Conservation (phyloP, 2,329 filamentous ascomycete species). For the Lachnellula suecica region DNA sequence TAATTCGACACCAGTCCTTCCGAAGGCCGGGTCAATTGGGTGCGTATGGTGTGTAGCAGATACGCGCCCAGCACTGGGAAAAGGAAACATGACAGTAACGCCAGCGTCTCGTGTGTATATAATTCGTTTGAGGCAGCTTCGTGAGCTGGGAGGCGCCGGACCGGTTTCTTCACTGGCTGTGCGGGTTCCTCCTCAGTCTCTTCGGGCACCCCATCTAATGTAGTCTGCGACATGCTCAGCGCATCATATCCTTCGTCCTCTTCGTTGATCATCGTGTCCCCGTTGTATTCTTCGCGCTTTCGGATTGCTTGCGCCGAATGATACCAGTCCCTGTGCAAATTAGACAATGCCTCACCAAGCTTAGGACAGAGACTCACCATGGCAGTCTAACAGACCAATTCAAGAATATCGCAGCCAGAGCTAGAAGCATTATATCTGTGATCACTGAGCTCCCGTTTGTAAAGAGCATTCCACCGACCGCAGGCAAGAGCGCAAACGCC, state of each 20-base stretch:
- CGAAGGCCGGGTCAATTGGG: constrained; percentile 77
- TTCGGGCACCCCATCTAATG: constrained; percentile 29
- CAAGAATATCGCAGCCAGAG: constrained; percentile 78
- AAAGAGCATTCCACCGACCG: constrained; percentile 81
- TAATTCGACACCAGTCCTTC: constrained; percentile 89
- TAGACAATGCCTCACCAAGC: constrained; percentile 4
- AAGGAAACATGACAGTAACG: constrained; percentile 75
- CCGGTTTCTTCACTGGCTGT: constrained; percentile 16
- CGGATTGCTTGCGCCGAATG: constrained; percentile 65
- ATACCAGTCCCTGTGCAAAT: constrained; percentile 65
- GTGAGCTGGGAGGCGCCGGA: constrained; percentile 21
- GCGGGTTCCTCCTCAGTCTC: constrained; percentile 24
- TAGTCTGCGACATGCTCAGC: constrained; percentile 25
- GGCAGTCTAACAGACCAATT: constrained; percentile 91
- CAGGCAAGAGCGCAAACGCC: constrained; percentile 80
- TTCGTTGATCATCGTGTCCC: constrained; percentile 36
- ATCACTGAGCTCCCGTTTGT: constrained; percentile 79
- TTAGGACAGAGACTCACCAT: constrained; percentile 59
- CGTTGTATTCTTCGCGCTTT: constrained; percentile 46
- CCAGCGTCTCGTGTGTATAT: constrained; percentile 70
- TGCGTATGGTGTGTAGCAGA: constrained; percentile 77
- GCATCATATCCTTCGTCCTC: constrained; percentile 45
- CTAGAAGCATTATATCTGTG: constrained; percentile 81
- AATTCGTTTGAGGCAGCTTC: constrained; percentile 59
- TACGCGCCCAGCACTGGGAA: constrained; percentile 80